Base-by-base conservation (phyloP, 306 rosid species). In the Vachellia pachyceras region DNA sequence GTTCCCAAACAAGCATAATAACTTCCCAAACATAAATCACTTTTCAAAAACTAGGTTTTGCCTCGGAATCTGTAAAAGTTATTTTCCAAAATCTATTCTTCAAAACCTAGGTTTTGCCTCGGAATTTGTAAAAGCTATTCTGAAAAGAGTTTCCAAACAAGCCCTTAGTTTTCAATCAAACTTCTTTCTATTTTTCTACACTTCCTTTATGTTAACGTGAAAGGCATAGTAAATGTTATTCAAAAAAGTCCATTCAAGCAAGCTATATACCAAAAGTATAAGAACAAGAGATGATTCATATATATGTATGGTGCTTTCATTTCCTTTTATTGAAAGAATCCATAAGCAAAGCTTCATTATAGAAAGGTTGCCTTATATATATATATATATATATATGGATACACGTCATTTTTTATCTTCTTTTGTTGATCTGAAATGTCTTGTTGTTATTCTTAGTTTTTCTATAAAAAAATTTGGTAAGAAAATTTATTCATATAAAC, bases 291-390 rank as follows among this genome's bases (percentile, higher is more conserved):
- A 60, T 23, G 7, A 60, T 60, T 25, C 7, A 23, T 5, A 2
- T 29, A 29, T 29, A 12, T n/a, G n/a, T n/a, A n/a, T 13, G 7
- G 18, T 60, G 18, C 63, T n/a, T 40, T 25, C 35, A 37, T 25
- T 77, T 9, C 80, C 79, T 49, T 83, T 77, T 49, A 36, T 54
- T 73, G 72, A 77, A 73, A 68, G 42, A 7, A 37, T 77, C 75
- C 78, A 80, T 42, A 65, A 54, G 60, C 78, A 41, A 73, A 61
- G 50, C 29, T 72, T 73, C 65, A 55, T 33, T 18, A n/a, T n/a
- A 10, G 67, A 67, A 54, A 40, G 36, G 37, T 25, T 60, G 37
- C 67, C 39, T n/a, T n/a, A n/a, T n/a, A n/a, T n/a, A n/a, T n/a
- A n/a, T n/a, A n/a, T n/a, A n/a, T n/a, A n/a, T n/a, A 22, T 11